Evolutionary conservation across 1,284 basidiomycete species (phyloP).

Genomic region (Papiliotrema fonsecae): DNA sequence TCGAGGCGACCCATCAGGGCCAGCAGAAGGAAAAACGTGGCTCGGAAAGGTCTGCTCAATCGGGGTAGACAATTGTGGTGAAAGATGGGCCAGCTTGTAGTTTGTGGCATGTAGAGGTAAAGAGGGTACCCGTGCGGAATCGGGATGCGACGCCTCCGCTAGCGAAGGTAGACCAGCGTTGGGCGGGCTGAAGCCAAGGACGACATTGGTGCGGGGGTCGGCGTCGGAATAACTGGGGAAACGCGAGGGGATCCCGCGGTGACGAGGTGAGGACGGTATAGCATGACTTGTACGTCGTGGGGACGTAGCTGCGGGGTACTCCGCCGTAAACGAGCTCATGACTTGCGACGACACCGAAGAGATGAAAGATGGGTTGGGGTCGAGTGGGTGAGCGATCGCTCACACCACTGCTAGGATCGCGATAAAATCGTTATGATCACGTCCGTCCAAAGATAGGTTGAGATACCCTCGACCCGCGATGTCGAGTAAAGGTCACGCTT

Average conservation of each 20-base stretch:
- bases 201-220: slow-evolving; percentile 7
- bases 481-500: not conserved
- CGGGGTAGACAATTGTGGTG: slow-evolving; percentile 24
- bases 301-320: not conserved
- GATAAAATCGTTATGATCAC: slow-evolving; percentile 7
- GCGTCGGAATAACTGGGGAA: slow-evolving; percentile 8
- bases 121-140: not conserved
- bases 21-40: not conserved
- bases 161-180: slow-evolving; percentile 1
- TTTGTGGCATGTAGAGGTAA: not conserved
- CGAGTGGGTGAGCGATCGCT: slow-evolving; percentile 10
- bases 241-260: slow-evolving; percentile 2
- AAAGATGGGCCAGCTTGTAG: slow-evolving; percentile 10
- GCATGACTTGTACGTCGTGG: not conserved
- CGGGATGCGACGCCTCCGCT: not conserved
- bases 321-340: not conserved
- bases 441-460: slow-evolving; percentile 1
- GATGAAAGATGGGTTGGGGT: not conserved
- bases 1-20: slow-evolving; percentile 1
- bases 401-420: slow-evolving; percentile 2
- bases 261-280: slow-evolving; percentile 7
- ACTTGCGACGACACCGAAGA: not conserved
- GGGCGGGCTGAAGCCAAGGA: slow-evolving; percentile 8
- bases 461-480: no score
- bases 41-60: slow-evolving; percentile 21